These are phyloP conservation scores for Gossypium raimondii DNA, from an alignment of 345 rosid genomes.

Conservation along the genomic window DNA sequence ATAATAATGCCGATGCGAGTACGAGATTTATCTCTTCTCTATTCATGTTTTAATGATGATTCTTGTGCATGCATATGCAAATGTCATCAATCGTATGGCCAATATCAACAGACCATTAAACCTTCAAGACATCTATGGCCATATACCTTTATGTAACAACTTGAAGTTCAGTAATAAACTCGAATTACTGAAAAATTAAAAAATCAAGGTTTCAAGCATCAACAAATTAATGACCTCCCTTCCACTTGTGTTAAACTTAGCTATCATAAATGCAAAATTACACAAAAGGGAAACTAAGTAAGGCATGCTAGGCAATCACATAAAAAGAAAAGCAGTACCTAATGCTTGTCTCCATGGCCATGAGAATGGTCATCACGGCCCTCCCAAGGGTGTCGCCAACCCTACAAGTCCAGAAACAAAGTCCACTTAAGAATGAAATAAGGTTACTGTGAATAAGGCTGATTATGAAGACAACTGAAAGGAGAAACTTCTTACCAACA, in stretches of 20 bases:
- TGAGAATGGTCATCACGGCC: slow-evolving; percentile 73
- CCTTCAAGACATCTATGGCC: not conserved
- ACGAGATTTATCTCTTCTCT: not conserved
- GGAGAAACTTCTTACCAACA: slow-evolving; percentile 15
- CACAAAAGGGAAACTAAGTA: too few relatives aligned
- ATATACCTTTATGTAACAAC: too few relatives aligned
- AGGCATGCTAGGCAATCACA: too few relatives aligned
- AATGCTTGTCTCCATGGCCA: slow-evolving; percentile 62
- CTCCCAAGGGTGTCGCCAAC: slow-evolving; percentile 99
- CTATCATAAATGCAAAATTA: too few relatives aligned
- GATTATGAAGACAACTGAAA: slow-evolving; percentile 1
- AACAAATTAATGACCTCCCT: not conserved
- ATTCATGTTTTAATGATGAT: not conserved
- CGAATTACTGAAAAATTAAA: not conserved
- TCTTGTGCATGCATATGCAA: not conserved
- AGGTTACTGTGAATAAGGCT: not conserved
- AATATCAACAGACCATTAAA: too few relatives aligned
- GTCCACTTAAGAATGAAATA: slow-evolving; percentile 6
- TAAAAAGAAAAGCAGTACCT: too few relatives aligned
- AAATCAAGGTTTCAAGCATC: not conserved
- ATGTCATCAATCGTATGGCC: not conserved
- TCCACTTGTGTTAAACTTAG: too few relatives aligned
- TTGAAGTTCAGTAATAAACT: not conserved
- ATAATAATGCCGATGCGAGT: not conserved
- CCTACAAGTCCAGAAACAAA: slow-evolving; percentile 35